Evolutionary conservation across 108 stramenopile species (phyloP).

Genomic region (Skeletonema potamos): DNA sequence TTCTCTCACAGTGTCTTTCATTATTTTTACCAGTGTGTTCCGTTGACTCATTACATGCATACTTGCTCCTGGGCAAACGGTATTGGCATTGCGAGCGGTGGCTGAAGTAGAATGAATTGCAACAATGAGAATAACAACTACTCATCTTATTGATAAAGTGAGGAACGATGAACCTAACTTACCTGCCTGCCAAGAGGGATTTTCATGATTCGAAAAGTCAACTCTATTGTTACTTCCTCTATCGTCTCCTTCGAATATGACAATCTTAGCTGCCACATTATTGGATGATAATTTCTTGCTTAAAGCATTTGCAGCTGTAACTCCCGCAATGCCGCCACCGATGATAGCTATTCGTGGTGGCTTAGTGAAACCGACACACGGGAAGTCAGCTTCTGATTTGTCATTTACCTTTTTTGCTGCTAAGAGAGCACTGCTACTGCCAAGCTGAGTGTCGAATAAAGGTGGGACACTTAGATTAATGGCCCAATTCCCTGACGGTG

Average conservation of each 20-base stretch:
- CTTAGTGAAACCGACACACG: background rate
- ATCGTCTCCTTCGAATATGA: conserved; percentile 39
- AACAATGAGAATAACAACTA: background rate
- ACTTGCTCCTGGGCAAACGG: conserved; percentile 44
- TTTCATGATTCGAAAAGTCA: conserved; percentile 13
- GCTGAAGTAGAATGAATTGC: conserved; percentile 8
- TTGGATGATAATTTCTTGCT: conserved; percentile 3
- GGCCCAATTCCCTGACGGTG: background rate
- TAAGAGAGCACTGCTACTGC: background rate
- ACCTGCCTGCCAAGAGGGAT: conserved; percentile 46
- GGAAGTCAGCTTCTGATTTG: background rate
- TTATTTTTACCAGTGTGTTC: conserved; percentile 22
- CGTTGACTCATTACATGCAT: conserved; percentile 54
- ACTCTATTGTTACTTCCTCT: conserved; percentile 9
- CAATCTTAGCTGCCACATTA: conserved; percentile 24
- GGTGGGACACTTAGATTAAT: no score
- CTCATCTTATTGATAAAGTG: background rate
- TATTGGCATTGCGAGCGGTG: conserved; percentile 55
- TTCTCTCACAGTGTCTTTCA: conserved; percentile 36
- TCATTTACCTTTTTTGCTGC: background rate
- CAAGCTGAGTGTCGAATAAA: no score
- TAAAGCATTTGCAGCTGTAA: conserved; percentile 46
- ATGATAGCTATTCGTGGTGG: conserved; percentile 35
- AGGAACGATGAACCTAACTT: background rate
- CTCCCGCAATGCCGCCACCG: conserved; percentile 43